Evolutionary conservation across 2,329 filamentous ascomycete species (phyloP).

Genomic region (Phoma sp.): DNA sequence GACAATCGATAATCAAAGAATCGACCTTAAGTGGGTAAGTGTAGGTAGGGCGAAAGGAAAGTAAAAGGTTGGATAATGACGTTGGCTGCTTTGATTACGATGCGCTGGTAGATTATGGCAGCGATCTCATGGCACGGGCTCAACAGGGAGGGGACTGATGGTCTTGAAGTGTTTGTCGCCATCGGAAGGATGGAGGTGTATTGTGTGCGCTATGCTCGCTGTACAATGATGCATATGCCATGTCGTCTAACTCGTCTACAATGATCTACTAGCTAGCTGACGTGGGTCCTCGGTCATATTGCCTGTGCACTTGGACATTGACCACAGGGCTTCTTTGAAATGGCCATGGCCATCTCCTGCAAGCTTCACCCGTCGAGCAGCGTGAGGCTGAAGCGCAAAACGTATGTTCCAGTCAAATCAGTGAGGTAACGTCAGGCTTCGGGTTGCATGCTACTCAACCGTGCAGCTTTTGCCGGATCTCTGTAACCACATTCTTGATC

Average conservation of each 20-base stretch:
- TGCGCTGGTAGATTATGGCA: too few species aligned
- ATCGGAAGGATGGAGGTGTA: conserved; percentile 1
- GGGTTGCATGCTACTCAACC: conserved; percentile 19
- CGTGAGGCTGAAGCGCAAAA: background rate
- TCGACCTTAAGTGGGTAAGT: too few species aligned
- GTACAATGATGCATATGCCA: conserved; percentile 7
- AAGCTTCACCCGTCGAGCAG: background rate
- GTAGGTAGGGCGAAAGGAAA: background rate
- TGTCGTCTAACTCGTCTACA: background rate
- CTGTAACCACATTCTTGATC: conserved; percentile 65
- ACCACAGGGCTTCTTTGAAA: background rate
- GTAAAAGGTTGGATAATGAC: background rate
- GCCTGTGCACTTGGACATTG: background rate
- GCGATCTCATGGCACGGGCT: too few species aligned
- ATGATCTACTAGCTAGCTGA: background rate
- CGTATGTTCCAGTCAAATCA: background rate
- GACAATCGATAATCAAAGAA: too few species aligned
- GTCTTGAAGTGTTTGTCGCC: background rate
- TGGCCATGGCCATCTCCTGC: background rate
- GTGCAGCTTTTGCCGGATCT: conserved; percentile 62
- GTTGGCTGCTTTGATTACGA: background rate
- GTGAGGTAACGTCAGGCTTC: background rate
- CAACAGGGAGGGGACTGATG: background rate
- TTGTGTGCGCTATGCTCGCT: conserved; percentile 5
- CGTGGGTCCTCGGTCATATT: too few species aligned